These are phyloP conservation scores for Ilex aquifolium DNA, from an alignment of 257 asterid genomes.

Conservation along the genomic window DNA sequence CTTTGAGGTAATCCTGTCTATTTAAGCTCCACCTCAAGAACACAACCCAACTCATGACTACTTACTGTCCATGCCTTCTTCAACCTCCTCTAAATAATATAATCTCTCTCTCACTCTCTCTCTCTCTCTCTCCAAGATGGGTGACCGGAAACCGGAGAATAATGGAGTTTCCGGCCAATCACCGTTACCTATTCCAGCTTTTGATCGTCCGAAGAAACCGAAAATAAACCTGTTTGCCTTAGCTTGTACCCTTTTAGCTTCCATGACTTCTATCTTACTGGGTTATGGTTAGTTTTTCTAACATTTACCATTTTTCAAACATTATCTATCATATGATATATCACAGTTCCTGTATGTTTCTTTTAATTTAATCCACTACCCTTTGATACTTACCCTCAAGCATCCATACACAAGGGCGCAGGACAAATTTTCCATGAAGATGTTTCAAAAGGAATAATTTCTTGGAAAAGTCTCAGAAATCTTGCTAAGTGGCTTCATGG, in stretches of 20 bases:
- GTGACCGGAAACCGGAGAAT: slow-evolving; percentile 17
- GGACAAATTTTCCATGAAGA: too few species aligned
- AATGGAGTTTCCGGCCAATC: slow-evolving; percentile 19
- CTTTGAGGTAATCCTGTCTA: too few species aligned
- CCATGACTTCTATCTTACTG: not conserved
- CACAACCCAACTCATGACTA: too few species aligned
- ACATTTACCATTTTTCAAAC: not conserved
- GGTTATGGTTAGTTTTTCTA: not conserved
- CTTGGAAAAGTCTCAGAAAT: too few species aligned
- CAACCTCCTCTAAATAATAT: too few species aligned
- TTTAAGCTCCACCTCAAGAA: too few species aligned
- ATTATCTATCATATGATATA: too few species aligned
- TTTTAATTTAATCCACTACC: not conserved
- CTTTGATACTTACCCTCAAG: too few species aligned
- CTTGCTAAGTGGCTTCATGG: too few species aligned
- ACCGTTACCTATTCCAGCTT: slow-evolving; percentile 26
- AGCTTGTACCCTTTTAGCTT: not conserved
- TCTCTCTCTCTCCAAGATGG: slow-evolving; percentile 16
- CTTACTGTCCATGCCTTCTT: too few species aligned
- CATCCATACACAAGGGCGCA: too few species aligned
- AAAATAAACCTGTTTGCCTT: not conserved
- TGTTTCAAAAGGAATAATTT: too few species aligned
- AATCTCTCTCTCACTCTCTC: not conserved
- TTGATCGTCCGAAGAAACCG: slow-evolving; percentile 24
- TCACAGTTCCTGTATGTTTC: not conserved